Evolutionary conservation across 2,329 filamentous ascomycete genomes (phyloP).

Genomic region (Aspergillus aculeatus): DNA sequence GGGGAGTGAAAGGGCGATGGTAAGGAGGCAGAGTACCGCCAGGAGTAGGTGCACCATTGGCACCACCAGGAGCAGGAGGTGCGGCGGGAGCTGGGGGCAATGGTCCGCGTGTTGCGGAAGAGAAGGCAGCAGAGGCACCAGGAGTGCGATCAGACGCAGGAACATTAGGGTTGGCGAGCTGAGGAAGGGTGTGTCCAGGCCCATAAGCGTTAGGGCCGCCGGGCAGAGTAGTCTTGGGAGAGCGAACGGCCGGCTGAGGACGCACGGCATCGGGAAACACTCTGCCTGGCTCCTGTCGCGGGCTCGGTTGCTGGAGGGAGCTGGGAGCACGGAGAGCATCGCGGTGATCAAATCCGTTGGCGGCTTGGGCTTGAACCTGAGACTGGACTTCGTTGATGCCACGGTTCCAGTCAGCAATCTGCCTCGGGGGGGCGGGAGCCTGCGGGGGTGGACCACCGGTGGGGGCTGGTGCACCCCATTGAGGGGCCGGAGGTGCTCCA

Average conservation of each 20-base stretch:
- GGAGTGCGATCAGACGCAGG: constrained; percentile 42
- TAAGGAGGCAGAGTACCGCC: constrained; percentile 69
- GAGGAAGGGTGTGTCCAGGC: constrained; percentile 51
- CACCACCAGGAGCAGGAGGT: constrained; percentile 19
- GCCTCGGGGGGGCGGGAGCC: constrained; percentile 64
- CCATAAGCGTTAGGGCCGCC: constrained; percentile 54
- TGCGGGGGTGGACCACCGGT: constrained; percentile 49
- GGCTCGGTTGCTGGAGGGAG: constrained; percentile 71
- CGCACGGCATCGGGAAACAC: constrained; percentile 66
- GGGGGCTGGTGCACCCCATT: constrained; percentile 77
- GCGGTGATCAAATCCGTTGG: constrained; percentile 79
- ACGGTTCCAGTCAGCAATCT: constrained; percentile 60
- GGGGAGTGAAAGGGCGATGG: constrained; percentile 70
- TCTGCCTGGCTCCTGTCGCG: constrained; percentile 69
- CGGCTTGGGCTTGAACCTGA: constrained; percentile 45
- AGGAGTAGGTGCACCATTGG: constrained; percentile 36
- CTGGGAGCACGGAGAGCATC: constrained; percentile 69
- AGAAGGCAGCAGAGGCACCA: constrained; percentile 30
- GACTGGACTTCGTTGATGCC: constrained; percentile 76
- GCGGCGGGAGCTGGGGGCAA: constrained; percentile 44
- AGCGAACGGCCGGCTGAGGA: constrained; percentile 55
- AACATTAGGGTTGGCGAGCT: constrained; percentile 49
- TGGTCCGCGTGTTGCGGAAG: constrained; percentile 40
- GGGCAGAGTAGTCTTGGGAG: constrained; percentile 58
- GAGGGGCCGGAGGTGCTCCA: constrained; percentile 78